Conservation (phyloP, 164 flowering plant species). For the Nelumbo lutea region DNA sequence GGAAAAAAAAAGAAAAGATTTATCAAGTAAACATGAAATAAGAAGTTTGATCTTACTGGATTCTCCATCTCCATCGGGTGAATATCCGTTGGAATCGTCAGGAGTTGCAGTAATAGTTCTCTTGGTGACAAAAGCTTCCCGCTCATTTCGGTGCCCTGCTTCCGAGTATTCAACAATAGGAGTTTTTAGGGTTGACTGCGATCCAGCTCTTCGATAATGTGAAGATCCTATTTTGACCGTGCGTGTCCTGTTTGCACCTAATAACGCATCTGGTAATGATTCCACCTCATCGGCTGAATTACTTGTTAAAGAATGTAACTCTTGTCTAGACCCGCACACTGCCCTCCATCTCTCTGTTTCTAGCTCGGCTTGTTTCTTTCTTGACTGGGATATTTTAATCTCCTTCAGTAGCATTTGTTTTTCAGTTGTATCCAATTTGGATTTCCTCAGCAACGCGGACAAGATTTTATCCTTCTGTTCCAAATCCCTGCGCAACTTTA, state of each 20-base stretch:
- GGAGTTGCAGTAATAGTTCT: neutral
- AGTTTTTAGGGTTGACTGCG: conserved; percentile 13
- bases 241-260: conserved; percentile 24
- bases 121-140: conserved; percentile 14
- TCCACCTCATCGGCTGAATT: conserved; percentile 33
- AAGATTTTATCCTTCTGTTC: conserved; percentile 88
- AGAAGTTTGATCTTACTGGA: conserved; percentile 34
- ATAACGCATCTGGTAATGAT: conserved; percentile 26
- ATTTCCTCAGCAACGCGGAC: conserved; percentile 82
- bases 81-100: conserved; percentile 18
- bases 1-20: conserved; percentile 2
- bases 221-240: conserved; percentile 21
- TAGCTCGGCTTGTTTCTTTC: conserved; percentile 63
- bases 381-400: conserved; percentile 58
- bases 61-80: conserved; percentile 29
- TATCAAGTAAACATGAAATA: neutral
- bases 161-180: conserved; percentile 23
- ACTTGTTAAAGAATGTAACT: conserved; percentile 45
- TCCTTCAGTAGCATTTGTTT: conserved; percentile 71
- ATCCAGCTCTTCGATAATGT: conserved; percentile 22
- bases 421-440: conserved; percentile 66
- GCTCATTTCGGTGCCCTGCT: conserved; percentile 21
- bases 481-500: conserved; percentile 56
- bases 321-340: conserved; percentile 42
- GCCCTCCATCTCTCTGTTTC: conserved; percentile 53